Base-by-base conservation (phyloP, 345 rosid species). In the Punica granatum region DNA sequence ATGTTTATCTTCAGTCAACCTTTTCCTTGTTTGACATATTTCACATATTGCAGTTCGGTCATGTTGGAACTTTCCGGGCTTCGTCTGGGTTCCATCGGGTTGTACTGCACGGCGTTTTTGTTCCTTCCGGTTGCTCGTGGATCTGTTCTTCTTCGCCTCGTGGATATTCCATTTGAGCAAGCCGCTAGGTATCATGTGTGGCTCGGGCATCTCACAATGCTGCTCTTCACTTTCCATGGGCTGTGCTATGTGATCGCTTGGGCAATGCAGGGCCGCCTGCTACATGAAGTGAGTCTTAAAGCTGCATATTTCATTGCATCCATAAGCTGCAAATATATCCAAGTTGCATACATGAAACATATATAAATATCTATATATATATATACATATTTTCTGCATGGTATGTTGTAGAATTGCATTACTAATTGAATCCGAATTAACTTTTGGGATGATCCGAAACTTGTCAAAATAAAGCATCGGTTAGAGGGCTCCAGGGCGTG, bases 51-150 rank as follows among this genome's bases (percentile, higher is more conserved):
- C 78, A 87, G 93, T 56, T 21, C 72, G 48, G 61, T 73, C 60
- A 49, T 87, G 58, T 51, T 86, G 73, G 81, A 82, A 79, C 35
- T 77, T 41, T 72, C 85, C 0, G 97, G 84, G 60, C 82, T 86
- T 58, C 87, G 90, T 53, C 74, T 87, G 0, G 96, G 96, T 14
- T 77, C 83, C 78, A 78, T 90, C 32, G 98, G 98, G 69, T 69
- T 83, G 69, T 73, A 81, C 71, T 87, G 90, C 81, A 15, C 85
- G 82, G 90, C 73, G 15, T 84, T 93, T 71, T 68, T 93, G 75
- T 93, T 93, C 74, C 89, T 90, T 58, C 98, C 96, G 16, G 62
- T 93, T 67, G 75, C 96, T 9, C 85, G 97, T 79, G 97, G 98
- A 59, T 93, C 98, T 1, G 66, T 87, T 74, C 88, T 93, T 65